These are phyloP conservation scores for Trametes cubensis DNA, from an alignment of 768 basidiomycete species.

Conservation along the genomic window DNA sequence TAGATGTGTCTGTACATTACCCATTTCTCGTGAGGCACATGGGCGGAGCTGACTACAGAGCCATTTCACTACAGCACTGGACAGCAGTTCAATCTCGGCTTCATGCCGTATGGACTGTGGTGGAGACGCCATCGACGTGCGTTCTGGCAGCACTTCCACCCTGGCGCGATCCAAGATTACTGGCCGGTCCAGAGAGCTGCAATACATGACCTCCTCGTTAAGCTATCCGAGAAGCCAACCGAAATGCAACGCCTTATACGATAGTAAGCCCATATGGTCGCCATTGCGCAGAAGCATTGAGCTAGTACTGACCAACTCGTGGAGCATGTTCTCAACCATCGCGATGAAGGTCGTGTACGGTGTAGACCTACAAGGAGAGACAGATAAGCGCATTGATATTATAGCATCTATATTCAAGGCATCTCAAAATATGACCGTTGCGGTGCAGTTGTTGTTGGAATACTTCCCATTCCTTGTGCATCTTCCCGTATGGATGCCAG, in stretches of 20 bases:
- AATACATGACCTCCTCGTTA: slow-evolving; percentile 11
- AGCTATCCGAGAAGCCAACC: slow-evolving; percentile 7
- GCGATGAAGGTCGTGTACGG: slow-evolving; percentile 11
- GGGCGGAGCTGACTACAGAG: neutral
- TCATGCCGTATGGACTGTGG: slow-evolving; percentile 13
- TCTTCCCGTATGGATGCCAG: slow-evolving; percentile 13
- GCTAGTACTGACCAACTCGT: neutral
- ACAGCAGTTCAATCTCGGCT: slow-evolving; percentile 3
- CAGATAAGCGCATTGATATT: slow-evolving; percentile 21
- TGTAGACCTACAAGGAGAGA: neutral
- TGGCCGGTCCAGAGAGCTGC: neutral
- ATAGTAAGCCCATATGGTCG: neutral
- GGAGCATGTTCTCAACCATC: slow-evolving; percentile 8
- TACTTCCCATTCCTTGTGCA: neutral
- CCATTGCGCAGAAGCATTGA: too few species aligned
- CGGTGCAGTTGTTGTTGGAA: slow-evolving; percentile 4
- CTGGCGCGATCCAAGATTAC: neutral
- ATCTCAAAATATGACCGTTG: neutral
- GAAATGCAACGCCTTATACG: neutral
- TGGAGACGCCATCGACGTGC: slow-evolving; percentile 19
- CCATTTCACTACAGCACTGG: slow-evolving; percentile 3
- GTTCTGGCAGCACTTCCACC: slow-evolving; percentile 19
- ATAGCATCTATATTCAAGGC: slow-evolving; percentile 15
- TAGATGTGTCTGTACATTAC: too few species aligned
- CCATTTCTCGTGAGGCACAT: neutral